phyloP scores from a whole-genome alignment of 2,329 filamentous ascomycete species.

The Aspergillus novoparasiticus region DNA sequence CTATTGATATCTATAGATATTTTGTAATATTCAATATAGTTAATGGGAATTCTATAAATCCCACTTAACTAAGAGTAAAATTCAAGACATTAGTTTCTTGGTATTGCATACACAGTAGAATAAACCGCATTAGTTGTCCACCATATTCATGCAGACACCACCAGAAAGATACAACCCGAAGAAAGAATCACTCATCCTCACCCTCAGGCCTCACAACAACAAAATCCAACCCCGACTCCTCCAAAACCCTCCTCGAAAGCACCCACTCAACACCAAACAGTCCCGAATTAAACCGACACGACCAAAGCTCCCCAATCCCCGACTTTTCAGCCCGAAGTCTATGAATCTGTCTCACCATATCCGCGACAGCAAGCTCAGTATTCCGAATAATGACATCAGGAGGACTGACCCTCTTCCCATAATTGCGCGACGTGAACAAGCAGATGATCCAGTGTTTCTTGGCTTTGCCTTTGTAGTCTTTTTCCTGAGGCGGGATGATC shows the following conservation, averaged over 20 bases:
- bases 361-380: conserved; percentile 52
- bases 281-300: conserved; percentile 61
- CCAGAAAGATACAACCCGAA: background rate
- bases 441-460: conserved; percentile 59
- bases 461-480: conserved; percentile 26
- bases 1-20: background rate
- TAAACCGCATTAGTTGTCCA: background rate
- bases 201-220: conserved; percentile 35
- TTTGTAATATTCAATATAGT: background rate
- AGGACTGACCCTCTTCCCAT: conserved; percentile 46
- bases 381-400: conserved; percentile 50
- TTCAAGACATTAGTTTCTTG: background rate
- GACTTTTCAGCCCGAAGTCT: conserved; percentile 23
- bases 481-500: conserved; percentile 55
- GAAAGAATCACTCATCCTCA: conserved; percentile 11
- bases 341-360: conserved; percentile 50
- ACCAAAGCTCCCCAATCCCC: conserved; percentile 30
- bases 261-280: conserved; percentile 60
- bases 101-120: background rate
- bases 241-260: conserved; percentile 49
- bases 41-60: background rate
- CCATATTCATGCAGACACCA: background rate
- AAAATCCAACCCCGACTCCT: conserved; percentile 38
- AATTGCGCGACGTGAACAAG: conserved; percentile 58
- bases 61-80: background rate